Base-by-base conservation (phyloP, 768 basidiomycete genomes). In the Leccinellum albellum region DNA sequence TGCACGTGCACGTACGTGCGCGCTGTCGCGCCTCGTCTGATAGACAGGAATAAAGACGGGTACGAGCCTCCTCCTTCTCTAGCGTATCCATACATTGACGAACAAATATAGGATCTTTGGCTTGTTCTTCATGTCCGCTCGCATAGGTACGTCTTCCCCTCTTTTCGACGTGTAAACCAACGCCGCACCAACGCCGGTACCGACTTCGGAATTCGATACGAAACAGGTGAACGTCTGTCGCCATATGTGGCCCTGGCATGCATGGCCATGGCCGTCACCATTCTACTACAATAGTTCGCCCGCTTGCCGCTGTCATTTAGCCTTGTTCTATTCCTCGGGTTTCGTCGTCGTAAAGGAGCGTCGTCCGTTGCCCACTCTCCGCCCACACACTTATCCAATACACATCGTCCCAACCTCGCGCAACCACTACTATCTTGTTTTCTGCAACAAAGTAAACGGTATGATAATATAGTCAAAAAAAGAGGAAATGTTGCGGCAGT, bases 1-100 rank as follows among this genome's bases (percentile, higher is more conserved):
- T 99, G 97, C 77, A 98, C 97, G 56, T 98, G 92, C 78, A 94
- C 96, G 4, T 99, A 98, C 73, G 82, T 95, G 14, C 86, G 97
- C 46, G 87, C 91, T 0, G 87, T 95, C 15, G 87, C 91, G 3
- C 97, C 97, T 12, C 82, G 91, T 24, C 77, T 98, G 5, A 81
- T 98, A 13, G 97, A 99, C 73, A 79, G 89, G 62, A 98, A 98
- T 73, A 94, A 94, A 74, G 82, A 93, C 73, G 96, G 97, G 96
- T 96, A 64, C 82, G 40, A 42, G 12, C 20, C 10, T 61, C 24
- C 44, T 23, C 26, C 20, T 32, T 23, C 14, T 31, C 26, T 50
- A 50, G 17, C 7, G 21, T n/a, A 26, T 24, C 20, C 9, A 20
- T 15, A 35, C 35, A 55, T 45, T 50, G 55, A 58, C 59, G 17